These are phyloP conservation scores for Aspergillus nomiae DNA, from an alignment of 2,329 filamentous ascomycete genomes.

Conservation along the genomic window DNA sequence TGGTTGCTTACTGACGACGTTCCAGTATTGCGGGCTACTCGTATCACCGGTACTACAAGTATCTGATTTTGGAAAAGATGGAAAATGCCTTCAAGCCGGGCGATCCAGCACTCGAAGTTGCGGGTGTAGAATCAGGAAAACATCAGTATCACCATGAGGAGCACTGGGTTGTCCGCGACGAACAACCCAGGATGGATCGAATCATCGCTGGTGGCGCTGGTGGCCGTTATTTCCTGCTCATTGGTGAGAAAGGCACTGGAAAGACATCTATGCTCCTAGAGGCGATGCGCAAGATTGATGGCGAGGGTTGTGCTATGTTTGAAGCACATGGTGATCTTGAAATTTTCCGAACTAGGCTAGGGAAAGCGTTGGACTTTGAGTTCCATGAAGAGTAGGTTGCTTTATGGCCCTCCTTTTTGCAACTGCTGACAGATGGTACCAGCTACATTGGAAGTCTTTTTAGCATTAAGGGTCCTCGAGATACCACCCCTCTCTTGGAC, in stretches of 20 bases:
- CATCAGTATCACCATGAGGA: slow-evolving; percentile 48
- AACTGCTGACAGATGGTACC: slow-evolving; percentile 14
- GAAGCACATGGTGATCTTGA: slow-evolving; percentile 94
- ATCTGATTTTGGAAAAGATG: slow-evolving; percentile 89
- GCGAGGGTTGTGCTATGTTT: slow-evolving; percentile 89
- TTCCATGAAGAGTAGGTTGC: slow-evolving; percentile 85
- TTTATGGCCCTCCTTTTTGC: background rate
- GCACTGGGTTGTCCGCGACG: slow-evolving; percentile 80
- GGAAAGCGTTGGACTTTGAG: slow-evolving; percentile 93
- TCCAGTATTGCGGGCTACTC: slow-evolving; percentile 65
- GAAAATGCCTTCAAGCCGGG: slow-evolving; percentile 87
- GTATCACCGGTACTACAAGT: slow-evolving; percentile 86
- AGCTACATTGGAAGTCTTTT: slow-evolving; percentile 84
- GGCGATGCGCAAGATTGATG: slow-evolving; percentile 89
- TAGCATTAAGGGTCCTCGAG: slow-evolving; percentile 86
- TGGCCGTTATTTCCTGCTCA: slow-evolving; percentile 87
- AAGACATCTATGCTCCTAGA: slow-evolving; percentile 97
- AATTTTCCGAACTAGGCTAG: slow-evolving; percentile 89
- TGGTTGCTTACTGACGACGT: slow-evolving; percentile 20
- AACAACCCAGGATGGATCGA: slow-evolving; percentile 78
- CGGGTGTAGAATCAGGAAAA: slow-evolving; percentile 54
- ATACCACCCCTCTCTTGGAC: slow-evolving; percentile 88
- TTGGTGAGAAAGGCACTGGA: slow-evolving; percentile 94
- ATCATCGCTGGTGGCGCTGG: slow-evolving; percentile 73
- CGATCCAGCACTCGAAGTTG: slow-evolving; percentile 83